These are phyloP conservation scores for Acrocalymma vagum DNA, from an alignment of 2,329 filamentous ascomycete genomes.

Conservation along the genomic window DNA sequence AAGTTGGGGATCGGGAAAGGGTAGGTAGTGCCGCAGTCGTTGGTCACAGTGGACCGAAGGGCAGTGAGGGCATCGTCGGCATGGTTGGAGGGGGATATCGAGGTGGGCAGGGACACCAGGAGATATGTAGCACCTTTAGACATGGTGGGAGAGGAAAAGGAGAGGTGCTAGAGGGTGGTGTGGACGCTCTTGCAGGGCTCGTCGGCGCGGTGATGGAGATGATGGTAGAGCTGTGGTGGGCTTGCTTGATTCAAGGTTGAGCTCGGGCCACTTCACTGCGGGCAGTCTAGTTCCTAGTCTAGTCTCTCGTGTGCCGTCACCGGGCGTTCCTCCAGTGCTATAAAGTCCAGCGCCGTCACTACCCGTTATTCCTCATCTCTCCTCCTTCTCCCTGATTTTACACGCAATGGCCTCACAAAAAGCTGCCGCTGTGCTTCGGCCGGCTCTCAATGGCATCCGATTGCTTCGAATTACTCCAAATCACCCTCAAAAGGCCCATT, in stretches of 20 bases:
- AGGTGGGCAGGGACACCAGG: conserved; percentile 87
- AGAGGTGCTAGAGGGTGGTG: conserved; percentile 19
- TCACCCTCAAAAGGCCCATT: conserved; percentile 17
- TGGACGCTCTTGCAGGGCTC: conserved; percentile 23
- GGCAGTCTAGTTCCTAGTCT: not conserved
- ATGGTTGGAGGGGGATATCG: conserved; percentile 82
- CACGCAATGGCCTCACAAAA: conserved; percentile 41
- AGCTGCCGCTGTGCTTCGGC: conserved; percentile 29
- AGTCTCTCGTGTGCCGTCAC: conserved; percentile 9
- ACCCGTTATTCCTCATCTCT: conserved; percentile 20
- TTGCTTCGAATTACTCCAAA: conserved; percentile 22
- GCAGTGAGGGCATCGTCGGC: conserved; percentile 82
- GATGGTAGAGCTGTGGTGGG: conserved; percentile 17
- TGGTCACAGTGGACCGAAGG: conserved; percentile 74
- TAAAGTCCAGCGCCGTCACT: conserved; percentile 4
- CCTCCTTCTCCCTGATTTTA: conserved; percentile 10
- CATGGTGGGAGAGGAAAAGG: conserved; percentile 40
- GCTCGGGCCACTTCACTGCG: conserved; percentile 1
- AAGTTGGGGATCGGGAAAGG: conserved; percentile 90
- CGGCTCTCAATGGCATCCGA: conserved; percentile 33
- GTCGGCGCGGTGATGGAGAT: conserved; percentile 8
- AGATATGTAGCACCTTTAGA: conserved; percentile 72
- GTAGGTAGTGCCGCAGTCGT: conserved; percentile 78
- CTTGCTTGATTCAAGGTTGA: conserved; percentile 12
- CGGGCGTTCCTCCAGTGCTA: conserved; percentile 8